Conservation (phyloP, 1,284 basidiomycete genomes). For the Fomitopsis betulina region DNA sequence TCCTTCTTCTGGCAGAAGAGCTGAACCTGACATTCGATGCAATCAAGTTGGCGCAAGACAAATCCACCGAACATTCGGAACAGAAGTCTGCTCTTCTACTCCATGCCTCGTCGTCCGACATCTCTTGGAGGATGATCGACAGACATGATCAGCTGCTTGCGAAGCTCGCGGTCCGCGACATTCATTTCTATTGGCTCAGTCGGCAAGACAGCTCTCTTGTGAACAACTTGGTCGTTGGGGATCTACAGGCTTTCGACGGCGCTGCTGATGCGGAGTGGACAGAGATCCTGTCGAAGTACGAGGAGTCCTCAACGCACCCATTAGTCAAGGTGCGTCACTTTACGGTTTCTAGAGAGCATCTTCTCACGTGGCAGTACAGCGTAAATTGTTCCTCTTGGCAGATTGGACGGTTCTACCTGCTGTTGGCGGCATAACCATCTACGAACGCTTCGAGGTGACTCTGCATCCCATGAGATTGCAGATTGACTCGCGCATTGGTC, state of each 20-base stretch:
- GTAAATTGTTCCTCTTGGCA: constrained; percentile 62
- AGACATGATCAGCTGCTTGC: constrained; percentile 72
- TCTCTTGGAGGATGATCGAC: constrained; percentile 94
- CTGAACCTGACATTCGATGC: constrained; percentile 88
- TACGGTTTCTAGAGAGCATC: not conserved
- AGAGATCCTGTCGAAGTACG: constrained; percentile 81
- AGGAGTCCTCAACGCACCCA: constrained; percentile 63
- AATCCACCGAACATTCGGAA: constrained; percentile 64
- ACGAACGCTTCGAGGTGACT: constrained; percentile 79
- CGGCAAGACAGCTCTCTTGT: constrained; percentile 87
- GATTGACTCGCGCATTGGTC: constrained; percentile 80
- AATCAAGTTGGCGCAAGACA: constrained; percentile 79
- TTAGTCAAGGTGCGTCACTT: constrained; percentile 52
- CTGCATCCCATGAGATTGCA: constrained; percentile 88
- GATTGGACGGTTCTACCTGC: constrained; percentile 83
- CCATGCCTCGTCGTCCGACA: constrained; percentile 80
- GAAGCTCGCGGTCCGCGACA: constrained; percentile 80
- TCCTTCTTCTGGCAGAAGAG: constrained; percentile 73
- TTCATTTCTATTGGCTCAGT: constrained; percentile 82
- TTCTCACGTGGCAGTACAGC: constrained; percentile 31
- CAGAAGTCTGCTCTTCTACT: constrained; percentile 82
- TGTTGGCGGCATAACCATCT: constrained; percentile 91
- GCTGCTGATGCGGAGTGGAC: constrained; percentile 82
- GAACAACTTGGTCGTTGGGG: constrained; percentile 73
- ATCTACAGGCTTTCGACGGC: constrained; percentile 87